Evolutionary conservation across 2,329 filamentous ascomycete species (phyloP).

Genomic region (Aureobasidium sp.): DNA sequence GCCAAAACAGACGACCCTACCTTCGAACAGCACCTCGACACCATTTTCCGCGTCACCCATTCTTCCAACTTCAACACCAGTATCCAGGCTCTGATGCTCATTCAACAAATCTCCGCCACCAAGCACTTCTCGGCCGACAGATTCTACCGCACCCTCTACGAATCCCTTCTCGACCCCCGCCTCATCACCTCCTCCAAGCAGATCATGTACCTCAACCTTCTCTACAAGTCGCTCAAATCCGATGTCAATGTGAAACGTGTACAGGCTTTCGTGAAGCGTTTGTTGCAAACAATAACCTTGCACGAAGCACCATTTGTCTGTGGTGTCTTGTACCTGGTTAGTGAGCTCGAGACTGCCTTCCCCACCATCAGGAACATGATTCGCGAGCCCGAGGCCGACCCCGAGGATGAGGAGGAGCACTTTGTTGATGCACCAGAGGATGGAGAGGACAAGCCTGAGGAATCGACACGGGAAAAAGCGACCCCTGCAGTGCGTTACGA

Average conservation of each 20-base stretch:
- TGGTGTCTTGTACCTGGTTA: constrained; percentile 81
- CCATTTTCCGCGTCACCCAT: constrained; percentile 90
- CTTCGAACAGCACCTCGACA: constrained; percentile 83
- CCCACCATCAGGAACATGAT: constrained; percentile 70
- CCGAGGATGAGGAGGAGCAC: constrained; percentile 61
- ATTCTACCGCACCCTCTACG: constrained; percentile 92
- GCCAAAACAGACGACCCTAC: constrained; percentile 69
- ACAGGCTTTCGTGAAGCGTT: constrained; percentile 90
- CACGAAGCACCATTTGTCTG: constrained; percentile 91
- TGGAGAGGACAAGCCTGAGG: constrained; percentile 31
- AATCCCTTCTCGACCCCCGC: constrained; percentile 84
- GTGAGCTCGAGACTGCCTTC: constrained; percentile 70
- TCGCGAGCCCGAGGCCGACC: constrained; percentile 69
- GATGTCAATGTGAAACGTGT: constrained; percentile 86
- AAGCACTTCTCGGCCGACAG: constrained; percentile 78
- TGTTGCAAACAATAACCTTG: constrained; percentile 76
- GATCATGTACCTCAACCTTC: constrained; percentile 83
- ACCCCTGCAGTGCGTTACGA: constrained; percentile 52
- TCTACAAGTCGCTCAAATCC: constrained; percentile 79
- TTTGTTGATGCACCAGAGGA: constrained; percentile 58
- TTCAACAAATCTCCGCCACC: constrained; percentile 78
- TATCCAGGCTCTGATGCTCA: constrained; percentile 87
- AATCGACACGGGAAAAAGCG: constrained; percentile 15
- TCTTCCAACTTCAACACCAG: constrained; percentile 99
- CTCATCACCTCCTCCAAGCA: constrained; percentile 89